Base-by-base conservation (phyloP, 495 filamentous ascomycete species). In the Penicillium paradoxum region DNA sequence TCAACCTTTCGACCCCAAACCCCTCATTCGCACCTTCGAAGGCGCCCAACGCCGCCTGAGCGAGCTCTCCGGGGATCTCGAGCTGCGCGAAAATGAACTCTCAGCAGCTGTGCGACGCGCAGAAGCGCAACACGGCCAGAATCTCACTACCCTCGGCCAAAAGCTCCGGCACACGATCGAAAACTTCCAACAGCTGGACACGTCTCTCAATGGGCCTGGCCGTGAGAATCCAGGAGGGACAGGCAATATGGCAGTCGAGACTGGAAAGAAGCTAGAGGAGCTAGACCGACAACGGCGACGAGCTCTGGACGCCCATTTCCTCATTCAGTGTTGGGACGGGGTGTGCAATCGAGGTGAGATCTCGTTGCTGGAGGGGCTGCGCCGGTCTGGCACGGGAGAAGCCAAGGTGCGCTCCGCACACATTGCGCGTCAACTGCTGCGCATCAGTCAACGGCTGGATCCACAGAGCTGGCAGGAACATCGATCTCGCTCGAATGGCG, bases 271-370 rank as follows among this genome's bases (percentile, higher is more conserved):
- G 65, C 71, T 99, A 36, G 95, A 99, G 68, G 91, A 96, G 64
- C 77, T 99, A 51, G 95, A 99, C 62, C 84, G 87, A 57, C 93
- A 97, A 70, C 78, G 90, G 52, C 84, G 88, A 59, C 79, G 95
- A 56, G 95, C 95, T 27, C 75, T 90, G 63, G 95, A 99, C 73
- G 90, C 92, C 29, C 90, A 87, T 62, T 97, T 97, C 67, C 71
- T 99, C 51, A 89, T 97, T 52, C 86, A 93, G 63, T 97, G 95
- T 72, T 97, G 95, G 91, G 80, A 87, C 34, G 90, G 96, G 52
- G 90, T 97, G 46, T 89, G 83, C 63, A 90, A 95, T 60, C 82
- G 82, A 4, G 91, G 90, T 4, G 83, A 90, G 60, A 78, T 96
- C 25, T 83, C 86, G 2, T 79, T 85, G 13, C 69, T 97, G 41